These are phyloP conservation scores for Lactarius sanguifluus DNA, from an alignment of 768 basidiomycete genomes.

Conservation along the genomic window DNA sequence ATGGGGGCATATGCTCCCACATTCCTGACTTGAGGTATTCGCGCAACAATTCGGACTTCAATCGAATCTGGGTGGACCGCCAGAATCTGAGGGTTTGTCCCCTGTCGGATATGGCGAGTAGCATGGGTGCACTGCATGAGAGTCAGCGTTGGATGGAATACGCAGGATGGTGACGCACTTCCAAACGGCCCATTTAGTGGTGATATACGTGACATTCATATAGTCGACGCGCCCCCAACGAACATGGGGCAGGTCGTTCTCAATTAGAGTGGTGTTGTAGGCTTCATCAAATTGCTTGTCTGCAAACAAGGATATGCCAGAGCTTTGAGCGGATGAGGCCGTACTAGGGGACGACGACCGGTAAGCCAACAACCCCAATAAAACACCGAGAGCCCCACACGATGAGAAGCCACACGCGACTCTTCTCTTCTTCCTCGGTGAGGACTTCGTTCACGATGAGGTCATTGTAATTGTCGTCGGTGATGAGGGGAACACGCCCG, in stretches of 20 bases:
- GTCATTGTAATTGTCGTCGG: conserved; percentile 76
- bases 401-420: conserved; percentile 74
- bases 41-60: conserved; percentile 59
- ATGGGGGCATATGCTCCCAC: conserved; percentile 64
- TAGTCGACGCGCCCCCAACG: conserved; percentile 89
- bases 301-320: conserved; percentile 66
- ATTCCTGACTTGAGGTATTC: conserved; percentile 63
- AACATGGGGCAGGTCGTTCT: conserved; percentile 65
- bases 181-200: conserved; percentile 87
- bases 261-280: conserved; percentile 59
- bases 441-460: conserved; percentile 69
- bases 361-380: background rate
- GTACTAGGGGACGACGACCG: conserved; percentile 43
- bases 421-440: conserved; percentile 56
- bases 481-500: conserved; percentile 70
- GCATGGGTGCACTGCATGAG: conserved; percentile 62
- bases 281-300: conserved; percentile 75
- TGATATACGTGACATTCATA: conserved; percentile 75
- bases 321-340: conserved; percentile 55
- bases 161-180: conserved; percentile 49
- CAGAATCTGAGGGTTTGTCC: conserved; percentile 84
- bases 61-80: conserved; percentile 57
- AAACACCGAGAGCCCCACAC: conserved; percentile 51
- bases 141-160: background rate
- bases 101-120: conserved; percentile 69